Conservation (phyloP, 2,329 filamentous ascomycete genomes). For the Talaromyces sp. region DNA sequence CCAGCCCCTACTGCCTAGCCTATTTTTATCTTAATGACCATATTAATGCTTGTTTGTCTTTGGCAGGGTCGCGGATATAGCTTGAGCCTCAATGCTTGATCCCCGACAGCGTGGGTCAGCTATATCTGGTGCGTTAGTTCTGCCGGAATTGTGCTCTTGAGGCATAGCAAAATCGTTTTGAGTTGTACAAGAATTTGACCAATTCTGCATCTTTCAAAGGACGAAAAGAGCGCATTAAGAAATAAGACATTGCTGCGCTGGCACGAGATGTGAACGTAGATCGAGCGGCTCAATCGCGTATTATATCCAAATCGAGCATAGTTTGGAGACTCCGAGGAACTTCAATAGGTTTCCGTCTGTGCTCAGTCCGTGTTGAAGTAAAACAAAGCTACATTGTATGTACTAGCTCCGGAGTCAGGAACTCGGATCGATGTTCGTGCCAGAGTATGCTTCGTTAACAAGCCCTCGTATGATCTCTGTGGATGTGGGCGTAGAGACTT, state of each 20-base stretch:
- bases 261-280: not conserved
- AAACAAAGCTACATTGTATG: not conserved
- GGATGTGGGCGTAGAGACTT: not conserved
- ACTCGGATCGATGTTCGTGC: not conserved
- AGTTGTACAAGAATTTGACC: not conserved
- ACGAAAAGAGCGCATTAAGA: not conserved
- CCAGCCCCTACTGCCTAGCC: not conserved
- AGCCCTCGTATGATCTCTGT: not conserved
- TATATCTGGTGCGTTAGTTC: not conserved
- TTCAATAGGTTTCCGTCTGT: not conserved
- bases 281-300: slow-evolving; percentile 4
- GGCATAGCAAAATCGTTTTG: not conserved
- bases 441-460: not conserved
- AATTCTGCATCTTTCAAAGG: not conserved
- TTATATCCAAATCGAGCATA: not conserved
- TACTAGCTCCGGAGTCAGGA: not conserved
- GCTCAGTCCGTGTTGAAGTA: not conserved
- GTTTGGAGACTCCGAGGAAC: not conserved
- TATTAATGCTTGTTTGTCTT: not conserved
- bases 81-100: not conserved
- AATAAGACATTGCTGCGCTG: not conserved
- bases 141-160: not conserved
- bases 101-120: not conserved
- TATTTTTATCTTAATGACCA: not conserved
- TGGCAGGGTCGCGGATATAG: not conserved